Evolutionary conservation across 768 basidiomycete genomes (phyloP).

Genomic region (Guyanaporus albipodus): DNA sequence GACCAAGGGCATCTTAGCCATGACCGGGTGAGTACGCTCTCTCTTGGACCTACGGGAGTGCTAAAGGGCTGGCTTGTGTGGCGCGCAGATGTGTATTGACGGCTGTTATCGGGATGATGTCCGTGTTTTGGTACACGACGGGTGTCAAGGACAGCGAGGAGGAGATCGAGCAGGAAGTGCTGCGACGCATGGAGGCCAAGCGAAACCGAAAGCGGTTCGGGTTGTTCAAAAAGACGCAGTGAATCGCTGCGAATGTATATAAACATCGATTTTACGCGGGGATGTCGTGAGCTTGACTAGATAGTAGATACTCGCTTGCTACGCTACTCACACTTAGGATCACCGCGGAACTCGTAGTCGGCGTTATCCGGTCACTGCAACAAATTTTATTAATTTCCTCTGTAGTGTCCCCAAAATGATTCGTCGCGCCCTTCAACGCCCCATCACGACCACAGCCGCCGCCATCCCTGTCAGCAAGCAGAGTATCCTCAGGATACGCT

Average conservation of each 20-base stretch:
- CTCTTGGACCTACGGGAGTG: not conserved
- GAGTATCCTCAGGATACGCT: conserved; percentile 28
- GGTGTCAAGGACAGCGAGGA: conserved; percentile 73
- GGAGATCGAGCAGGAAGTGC: conserved; percentile 74
- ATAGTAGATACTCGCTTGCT: no score
- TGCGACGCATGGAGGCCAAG: conserved; percentile 54
- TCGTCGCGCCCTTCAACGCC: conserved; percentile 26
- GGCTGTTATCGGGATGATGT: conserved; percentile 76
- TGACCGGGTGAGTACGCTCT: conserved; percentile 54
- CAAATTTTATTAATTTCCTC: conserved; percentile 14
- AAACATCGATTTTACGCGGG: no score
- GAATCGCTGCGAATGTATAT: no score
- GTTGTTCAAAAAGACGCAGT: conserved; percentile 17
- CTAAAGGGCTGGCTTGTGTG: conserved; percentile 1
- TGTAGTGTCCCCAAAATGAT: conserved; percentile 26
- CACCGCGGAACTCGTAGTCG: conserved; percentile 10
- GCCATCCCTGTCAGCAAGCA: conserved; percentile 22
- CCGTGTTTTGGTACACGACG: conserved; percentile 82
- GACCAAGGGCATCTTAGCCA: conserved; percentile 68
- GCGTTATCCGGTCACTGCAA: conserved; percentile 18
- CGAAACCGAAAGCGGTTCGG: conserved; percentile 46
- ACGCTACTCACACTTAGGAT: no score
- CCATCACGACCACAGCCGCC: conserved; percentile 16
- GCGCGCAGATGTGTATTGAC: conserved; percentile 69
- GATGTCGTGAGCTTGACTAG: no score